These are phyloP conservation scores for Plasmodium sp. DNA, from an alignment of 169 alveolate species.

Conservation along the genomic window DNA sequence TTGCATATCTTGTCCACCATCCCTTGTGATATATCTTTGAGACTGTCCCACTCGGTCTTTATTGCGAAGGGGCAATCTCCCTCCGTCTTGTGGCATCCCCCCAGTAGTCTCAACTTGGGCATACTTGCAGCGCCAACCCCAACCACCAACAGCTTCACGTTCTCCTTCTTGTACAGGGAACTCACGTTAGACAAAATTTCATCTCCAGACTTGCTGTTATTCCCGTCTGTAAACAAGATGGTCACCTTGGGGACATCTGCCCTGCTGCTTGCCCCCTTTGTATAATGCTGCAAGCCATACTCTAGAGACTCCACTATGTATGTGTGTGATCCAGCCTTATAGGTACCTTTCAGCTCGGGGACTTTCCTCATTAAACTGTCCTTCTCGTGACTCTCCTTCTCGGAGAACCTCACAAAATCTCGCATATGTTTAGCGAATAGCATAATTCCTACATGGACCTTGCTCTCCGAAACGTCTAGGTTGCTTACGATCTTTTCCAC, in stretches of 20 bases:
- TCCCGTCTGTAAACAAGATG: slow-evolving; percentile 60
- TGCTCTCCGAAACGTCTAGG: slow-evolving; percentile 23
- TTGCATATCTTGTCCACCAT: slow-evolving; percentile 53
- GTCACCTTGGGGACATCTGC: slow-evolving; percentile 49
- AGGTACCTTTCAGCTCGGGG: not conserved
- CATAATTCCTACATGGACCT: slow-evolving; percentile 47
- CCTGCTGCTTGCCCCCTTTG: slow-evolving; percentile 21
- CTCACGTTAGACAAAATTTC: slow-evolving; percentile 5
- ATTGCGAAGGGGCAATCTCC: slow-evolving; percentile 51
- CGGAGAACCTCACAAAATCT: slow-evolving; percentile 56
- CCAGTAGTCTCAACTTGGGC: slow-evolving; percentile 32
- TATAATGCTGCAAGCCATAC: slow-evolving; percentile 14
- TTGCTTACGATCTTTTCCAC: not conserved
- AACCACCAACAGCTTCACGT: slow-evolving; percentile 34
- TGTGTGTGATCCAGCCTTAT: slow-evolving; percentile 43
- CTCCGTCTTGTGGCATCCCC: slow-evolving; percentile 61
- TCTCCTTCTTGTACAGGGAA: slow-evolving; percentile 46
- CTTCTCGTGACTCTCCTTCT: slow-evolving; percentile 50
- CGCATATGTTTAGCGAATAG: slow-evolving; percentile 27
- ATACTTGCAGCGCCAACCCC: slow-evolving; percentile 56
- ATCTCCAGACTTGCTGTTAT: slow-evolving; percentile 37
- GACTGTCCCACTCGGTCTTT: slow-evolving; percentile 44
- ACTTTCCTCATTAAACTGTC: not conserved
- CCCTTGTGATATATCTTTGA: slow-evolving; percentile 25
- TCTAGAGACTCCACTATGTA: slow-evolving; percentile 50